phyloP scores from a whole-genome alignment of 129 eudicot species.

The Flaveria linearis region DNA sequence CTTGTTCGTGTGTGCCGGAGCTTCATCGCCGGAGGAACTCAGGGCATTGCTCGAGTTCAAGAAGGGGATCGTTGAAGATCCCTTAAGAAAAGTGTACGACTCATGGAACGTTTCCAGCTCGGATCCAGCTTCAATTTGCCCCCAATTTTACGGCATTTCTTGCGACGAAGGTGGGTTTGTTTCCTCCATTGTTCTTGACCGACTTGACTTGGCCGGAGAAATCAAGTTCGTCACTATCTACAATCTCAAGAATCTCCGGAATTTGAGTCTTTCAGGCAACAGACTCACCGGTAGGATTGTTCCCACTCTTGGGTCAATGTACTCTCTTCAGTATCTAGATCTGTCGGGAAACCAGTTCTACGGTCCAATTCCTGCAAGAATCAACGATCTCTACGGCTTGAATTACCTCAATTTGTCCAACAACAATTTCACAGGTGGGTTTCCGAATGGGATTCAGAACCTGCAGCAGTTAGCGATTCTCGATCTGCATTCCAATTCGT shows the following conservation, averaged over 20 bases:
- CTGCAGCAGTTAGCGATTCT: constrained; percentile 72
- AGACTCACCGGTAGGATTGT: constrained; percentile 66
- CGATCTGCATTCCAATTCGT: constrained; percentile 73
- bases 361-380: constrained; percentile 75
- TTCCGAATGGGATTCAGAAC: constrained; percentile 62
- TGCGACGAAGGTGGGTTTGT: constrained; percentile 52
- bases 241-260: constrained; percentile 48
- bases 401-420: constrained; percentile 67
- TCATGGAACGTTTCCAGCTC: constrained; percentile 52
- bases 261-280: constrained; percentile 73
- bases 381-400: constrained; percentile 68
- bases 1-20: constrained; percentile 31
- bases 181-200: constrained; percentile 54
- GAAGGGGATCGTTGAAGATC: constrained; percentile 85
- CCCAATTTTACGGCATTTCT: constrained; percentile 58
- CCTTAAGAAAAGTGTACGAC: constrained; percentile 38
- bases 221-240: constrained; percentile 64
- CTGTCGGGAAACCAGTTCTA: constrained; percentile 73
- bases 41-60: constrained; percentile 83
- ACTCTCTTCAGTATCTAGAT: constrained; percentile 68
- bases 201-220: constrained; percentile 70
- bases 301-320: constrained; percentile 66
- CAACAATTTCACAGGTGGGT: constrained; percentile 61
- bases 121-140: constrained; percentile 48
- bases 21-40: constrained; percentile 42